Evolutionary conservation across 148 eudicot genomes (phyloP), one percentile per base, ranked within the genome.

Genomic region (Rhododendron vialii): DNA sequence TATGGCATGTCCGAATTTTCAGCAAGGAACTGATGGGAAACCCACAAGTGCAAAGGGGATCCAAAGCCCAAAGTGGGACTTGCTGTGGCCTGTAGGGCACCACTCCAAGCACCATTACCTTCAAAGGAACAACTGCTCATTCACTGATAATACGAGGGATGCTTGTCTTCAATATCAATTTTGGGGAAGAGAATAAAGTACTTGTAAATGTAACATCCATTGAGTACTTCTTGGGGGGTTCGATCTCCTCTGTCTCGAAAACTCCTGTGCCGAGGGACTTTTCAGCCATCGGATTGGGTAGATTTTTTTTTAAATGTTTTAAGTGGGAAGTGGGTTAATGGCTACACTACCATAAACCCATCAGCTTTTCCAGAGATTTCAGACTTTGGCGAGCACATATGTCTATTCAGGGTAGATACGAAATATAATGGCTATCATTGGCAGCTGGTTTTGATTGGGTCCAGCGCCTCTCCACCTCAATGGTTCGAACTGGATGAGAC

Each of bases 251-350:
- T 38, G 0, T 38, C 43, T 3, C 0, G 0, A 38, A 38, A 38
- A 38, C 6, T 38, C 0, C 0, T 38, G 43, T 38, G n/a, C n/a
- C n/a, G n/a, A n/a, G n/a, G n/a, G n/a, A n/a, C n/a, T n/a, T n/a
- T n/a, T n/a, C 0, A 0, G 0, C 43, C 43, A 0, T 38, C 0
- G 0, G 0, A 38, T 38, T 41, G 7, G 0, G 7, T 41, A 5
- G 5, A 0, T 41, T 36, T 36, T 36, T 6, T 41, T 7, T 0
- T 5, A 41, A 30, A 30, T 30, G 30, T 30, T 30, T 30, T 30
- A 30, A 30, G 30, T 41, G 43, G 41, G 41, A 0, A 38, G 41
- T 38, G 41, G 43, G 43, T 41, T 41, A 38, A 38, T 38, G 53
- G 53, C 15, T 48, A 11, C 57, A 51, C 57, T 5, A 36, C 43